Percentiles rank a stretch among this genome's conserved stretches.
These are phyloP conservation scores for Agarophyton chilense DNA, from an alignment of 23 red algal species.

Conservation along the genomic window DNA sequence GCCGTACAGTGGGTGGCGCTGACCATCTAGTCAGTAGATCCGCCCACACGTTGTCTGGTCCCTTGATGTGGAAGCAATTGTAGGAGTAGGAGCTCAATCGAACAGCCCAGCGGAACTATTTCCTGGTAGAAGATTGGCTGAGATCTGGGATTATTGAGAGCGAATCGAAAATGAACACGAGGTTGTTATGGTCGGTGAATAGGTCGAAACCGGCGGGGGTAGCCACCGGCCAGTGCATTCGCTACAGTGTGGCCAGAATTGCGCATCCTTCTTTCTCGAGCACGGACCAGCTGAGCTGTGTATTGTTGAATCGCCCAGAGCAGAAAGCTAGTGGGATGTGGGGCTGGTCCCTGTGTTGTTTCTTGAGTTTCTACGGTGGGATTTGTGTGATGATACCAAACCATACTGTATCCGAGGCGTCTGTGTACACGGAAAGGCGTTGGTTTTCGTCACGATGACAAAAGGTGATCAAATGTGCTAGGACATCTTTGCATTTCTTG, in stretches of 20 bases:
- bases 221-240: background rate
- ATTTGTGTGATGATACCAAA: background rate
- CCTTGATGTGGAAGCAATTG: slow-evolving; percentile 5
- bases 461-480: background rate
- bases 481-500: background rate
- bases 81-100: background rate
- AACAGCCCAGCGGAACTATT: background rate
- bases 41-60: background rate
- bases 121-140: background rate
- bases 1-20: background rate
- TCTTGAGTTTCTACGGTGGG: background rate
- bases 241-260: background rate
- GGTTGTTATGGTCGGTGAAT: background rate
- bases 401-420: background rate
- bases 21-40: background rate
- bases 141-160: background rate
- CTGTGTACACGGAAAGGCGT: background rate
- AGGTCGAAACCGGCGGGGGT: slow-evolving; percentile 7
- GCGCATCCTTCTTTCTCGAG: background rate
- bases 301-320: background rate
- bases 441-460: background rate
- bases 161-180: background rate
- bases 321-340: background rate
- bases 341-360: background rate
- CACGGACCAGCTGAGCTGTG: background rate